Base-by-base conservation (phyloP, 129 eudicot species). In the Ambrosia trifida region DNA sequence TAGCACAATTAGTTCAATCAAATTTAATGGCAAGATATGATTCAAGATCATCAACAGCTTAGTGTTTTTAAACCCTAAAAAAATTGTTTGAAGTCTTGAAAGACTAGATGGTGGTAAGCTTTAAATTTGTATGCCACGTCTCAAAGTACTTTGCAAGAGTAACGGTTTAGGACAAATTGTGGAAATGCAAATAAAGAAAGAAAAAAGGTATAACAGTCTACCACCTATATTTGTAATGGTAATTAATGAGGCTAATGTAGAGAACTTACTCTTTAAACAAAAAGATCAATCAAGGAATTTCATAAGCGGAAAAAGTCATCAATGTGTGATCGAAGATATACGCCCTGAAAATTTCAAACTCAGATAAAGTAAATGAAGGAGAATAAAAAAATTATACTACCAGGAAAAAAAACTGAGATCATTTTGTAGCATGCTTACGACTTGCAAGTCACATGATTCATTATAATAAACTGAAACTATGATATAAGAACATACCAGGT, bases 251-350 rank as follows among this genome's bases (percentile, higher is more conserved):
- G 69, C 4, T 13, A 63, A 16, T 18, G 35, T 35, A 16, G 33
- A 46, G 67, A 76, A 74, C 89, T 89, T 82, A 80, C 96, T 64
- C 54, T 50, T 65, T 68, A 73, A 74, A 83, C 76, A 83, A 46
- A 78, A 81, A 54, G 53, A 35, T 32, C 31, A 66, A 41, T 74
- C 87, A 78, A 68, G 62, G 82, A 72, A 82, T 61, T 81, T 72
- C 68, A 68, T 69, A 79, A 66, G 74, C 69, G 69, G 80, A 70
- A 70, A 30, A 72, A 54, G 44, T 70, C 86, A 79, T 64, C 76
- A 66, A 61, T 67, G 74, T 66, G 59, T 58, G 77, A 65, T 36
- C 41, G 65, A 79, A 80, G 76, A 66, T 20, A 65, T 52, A 62
- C 51, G 61, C 64, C 74, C 78, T 68, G 64, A 54, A 46, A 56